A percentile compares a stretch with the other conserved stretches of the same genome.
Conservation (phyloP, 2,329 filamentous ascomycete species). For the Nannizzia gypsea region DNA sequence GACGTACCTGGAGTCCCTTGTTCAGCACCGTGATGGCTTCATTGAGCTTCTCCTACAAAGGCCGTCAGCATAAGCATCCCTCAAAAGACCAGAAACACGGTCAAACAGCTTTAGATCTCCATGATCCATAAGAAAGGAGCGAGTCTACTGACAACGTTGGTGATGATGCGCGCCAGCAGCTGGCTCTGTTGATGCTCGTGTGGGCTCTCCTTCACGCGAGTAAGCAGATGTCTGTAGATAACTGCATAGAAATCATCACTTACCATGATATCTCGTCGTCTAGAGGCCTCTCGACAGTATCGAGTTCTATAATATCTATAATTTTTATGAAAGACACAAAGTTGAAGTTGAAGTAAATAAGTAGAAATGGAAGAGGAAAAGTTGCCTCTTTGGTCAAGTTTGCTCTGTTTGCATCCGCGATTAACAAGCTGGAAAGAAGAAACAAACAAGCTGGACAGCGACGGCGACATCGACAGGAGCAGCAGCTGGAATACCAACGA, state of each 20-base stretch:
- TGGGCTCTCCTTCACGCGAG: slow-evolving; percentile 60
- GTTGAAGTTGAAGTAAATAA: neutral
- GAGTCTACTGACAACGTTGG: slow-evolving; percentile 69
- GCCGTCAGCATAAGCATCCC: slow-evolving; percentile 6
- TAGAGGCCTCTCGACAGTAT: no score
- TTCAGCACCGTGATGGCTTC: slow-evolving; percentile 89
- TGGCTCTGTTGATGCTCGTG: slow-evolving; percentile 96
- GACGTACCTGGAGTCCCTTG: slow-evolving; percentile 65
- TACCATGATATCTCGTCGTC: neutral
- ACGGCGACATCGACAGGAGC: neutral
- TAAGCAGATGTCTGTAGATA: neutral
- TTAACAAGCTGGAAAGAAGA: no score
- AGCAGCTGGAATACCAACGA: neutral
- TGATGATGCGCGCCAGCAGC: slow-evolving; percentile 87
- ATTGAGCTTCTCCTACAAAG: slow-evolving; percentile 79
- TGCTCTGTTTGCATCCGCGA: neutral
- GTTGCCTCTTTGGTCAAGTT: neutral
- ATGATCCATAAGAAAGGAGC: no score
- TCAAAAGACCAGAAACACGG: neutral
- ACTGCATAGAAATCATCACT: neutral
- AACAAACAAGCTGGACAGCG: no score
- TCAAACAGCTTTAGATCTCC: neutral
- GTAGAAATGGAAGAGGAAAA: no score
- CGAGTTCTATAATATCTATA: no score
- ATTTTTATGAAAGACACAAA: neutral